phyloP scores from a whole-genome alignment of 1,284 basidiomycete species.

The Ceratobasidium sp. region DNA sequence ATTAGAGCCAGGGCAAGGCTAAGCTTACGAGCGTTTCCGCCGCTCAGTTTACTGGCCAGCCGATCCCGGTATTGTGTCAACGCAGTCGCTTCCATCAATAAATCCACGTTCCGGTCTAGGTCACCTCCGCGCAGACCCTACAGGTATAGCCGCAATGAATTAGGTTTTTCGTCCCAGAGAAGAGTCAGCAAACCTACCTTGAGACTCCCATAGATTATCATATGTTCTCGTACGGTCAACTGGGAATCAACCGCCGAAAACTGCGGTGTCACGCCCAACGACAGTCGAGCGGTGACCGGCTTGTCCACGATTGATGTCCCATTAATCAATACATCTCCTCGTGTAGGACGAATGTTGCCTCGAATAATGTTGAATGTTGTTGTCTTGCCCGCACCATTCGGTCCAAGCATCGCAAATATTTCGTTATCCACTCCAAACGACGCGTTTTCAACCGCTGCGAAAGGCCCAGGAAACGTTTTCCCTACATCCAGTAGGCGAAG shows the following conservation, averaged over 20 bases:
- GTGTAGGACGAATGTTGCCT: conserved; percentile 69
- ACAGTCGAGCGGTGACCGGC: conserved; percentile 68
- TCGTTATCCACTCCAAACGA: conserved; percentile 72
- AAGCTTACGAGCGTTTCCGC: conserved; percentile 84
- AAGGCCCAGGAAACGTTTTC: conserved; percentile 65
- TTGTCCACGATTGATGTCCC: conserved; percentile 69
- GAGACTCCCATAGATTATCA: conserved; percentile 58
- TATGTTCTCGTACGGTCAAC: conserved; percentile 79
- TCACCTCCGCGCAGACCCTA: conserved; percentile 69
- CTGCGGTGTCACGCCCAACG: conserved; percentile 82
- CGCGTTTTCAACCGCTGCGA: conserved; percentile 76
- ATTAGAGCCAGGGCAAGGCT: conserved; percentile 81
- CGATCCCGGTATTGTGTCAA: conserved; percentile 71
- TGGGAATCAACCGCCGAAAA: conserved; percentile 84
- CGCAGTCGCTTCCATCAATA: conserved; percentile 67
- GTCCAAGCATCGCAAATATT: conserved; percentile 78
- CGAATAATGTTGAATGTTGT: conserved; percentile 81
- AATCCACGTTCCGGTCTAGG: conserved; percentile 65
- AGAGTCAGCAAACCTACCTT: conserved; percentile 51
- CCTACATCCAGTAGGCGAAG: conserved; percentile 73
- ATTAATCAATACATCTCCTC: conserved; percentile 73
- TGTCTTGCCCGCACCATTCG: conserved; percentile 83
- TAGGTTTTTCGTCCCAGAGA: conserved; percentile 52
- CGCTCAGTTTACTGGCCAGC: conserved; percentile 75
- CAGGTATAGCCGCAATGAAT: not conserved